A percentile compares a stretch with the other conserved stretches of the same genome.
Conservation (phyloP, 2,329 filamentous ascomycete genomes). For the Atkinsonella texensis region DNA sequence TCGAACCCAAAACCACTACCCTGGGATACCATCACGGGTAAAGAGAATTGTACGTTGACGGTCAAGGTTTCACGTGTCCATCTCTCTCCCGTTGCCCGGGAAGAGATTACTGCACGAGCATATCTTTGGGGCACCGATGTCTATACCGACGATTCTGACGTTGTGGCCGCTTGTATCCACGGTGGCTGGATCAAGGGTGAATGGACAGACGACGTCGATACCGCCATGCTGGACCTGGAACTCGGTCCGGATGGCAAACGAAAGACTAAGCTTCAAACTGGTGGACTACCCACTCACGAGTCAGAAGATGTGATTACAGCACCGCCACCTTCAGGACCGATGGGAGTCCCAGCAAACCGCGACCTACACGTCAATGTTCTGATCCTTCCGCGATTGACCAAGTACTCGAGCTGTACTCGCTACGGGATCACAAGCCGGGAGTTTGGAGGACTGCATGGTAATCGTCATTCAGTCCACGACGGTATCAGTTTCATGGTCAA, state of each 20-base stretch:
- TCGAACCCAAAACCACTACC: conserved; percentile 63
- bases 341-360: conserved; percentile 51
- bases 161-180: conserved; percentile 86
- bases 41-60: conserved; percentile 83
- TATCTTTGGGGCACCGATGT: conserved; percentile 89
- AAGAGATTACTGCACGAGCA: conserved; percentile 70
- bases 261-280: conserved; percentile 18
- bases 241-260: conserved; percentile 19
- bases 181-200: conserved; percentile 84
- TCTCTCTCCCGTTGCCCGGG: conserved; percentile 54
- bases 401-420: conserved; percentile 62
- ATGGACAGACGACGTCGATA: conserved; percentile 69
- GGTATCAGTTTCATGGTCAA: conserved; percentile 82
- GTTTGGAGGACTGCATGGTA: conserved; percentile 47
- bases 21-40: conserved; percentile 55
- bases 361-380: conserved; percentile 82
- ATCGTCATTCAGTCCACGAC: conserved; percentile 50
- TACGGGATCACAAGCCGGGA: conserved; percentile 74
- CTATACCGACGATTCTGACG: conserved; percentile 92
- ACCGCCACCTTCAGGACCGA: conserved; percentile 49
- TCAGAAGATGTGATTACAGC: conserved; percentile 34
- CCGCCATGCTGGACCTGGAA: conserved; percentile 49
- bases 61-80: conserved; percentile 76
- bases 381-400: conserved; percentile 66
- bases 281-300: conserved; percentile 20